A percentile compares a stretch with the other conserved stretches of the same genome.
phyloP scores from a whole-genome alignment of 1,139 yeast species.

The Geotrichum klebahnii region DNA sequence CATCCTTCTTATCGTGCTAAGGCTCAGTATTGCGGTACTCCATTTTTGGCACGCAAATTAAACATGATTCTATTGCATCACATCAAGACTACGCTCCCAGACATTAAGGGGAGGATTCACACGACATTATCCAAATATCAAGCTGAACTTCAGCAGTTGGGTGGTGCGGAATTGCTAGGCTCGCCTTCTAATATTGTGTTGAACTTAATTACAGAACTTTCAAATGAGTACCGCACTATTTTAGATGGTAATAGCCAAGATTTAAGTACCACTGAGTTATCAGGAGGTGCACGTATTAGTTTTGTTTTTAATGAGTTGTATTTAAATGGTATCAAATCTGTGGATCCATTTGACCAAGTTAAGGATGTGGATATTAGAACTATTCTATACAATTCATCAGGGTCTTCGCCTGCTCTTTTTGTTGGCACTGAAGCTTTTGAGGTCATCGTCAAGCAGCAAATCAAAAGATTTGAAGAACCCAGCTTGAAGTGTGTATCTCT shows the following conservation, averaged over 20 bases:
- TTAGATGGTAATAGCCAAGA: conserved; percentile 88
- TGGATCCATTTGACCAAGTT: conserved; percentile 96
- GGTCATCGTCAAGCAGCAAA: conserved; percentile 91
- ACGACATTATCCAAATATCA: conserved; percentile 84
- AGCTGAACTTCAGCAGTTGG: conserved; percentile 64
- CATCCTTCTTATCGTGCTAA: conserved; percentile 94
- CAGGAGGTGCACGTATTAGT: conserved; percentile 97
- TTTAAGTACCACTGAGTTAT: conserved; percentile 78
- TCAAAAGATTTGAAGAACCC: conserved; percentile 94
- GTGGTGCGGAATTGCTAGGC: conserved; percentile 76
- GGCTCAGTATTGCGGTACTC: conserved; percentile 92
- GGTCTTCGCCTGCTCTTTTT: conserved; percentile 91
- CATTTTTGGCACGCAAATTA: conserved; percentile 88
- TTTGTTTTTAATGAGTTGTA: conserved; percentile 96
- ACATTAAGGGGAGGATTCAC: conserved; percentile 86
- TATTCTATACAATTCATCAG: conserved; percentile 87
- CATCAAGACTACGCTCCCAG: conserved; percentile 92
- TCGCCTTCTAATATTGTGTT: conserved; percentile 87
- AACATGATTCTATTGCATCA: conserved; percentile 87
- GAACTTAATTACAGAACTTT: conserved; percentile 84
- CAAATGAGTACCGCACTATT: conserved; percentile 87
- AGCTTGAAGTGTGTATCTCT: conserved; percentile 81
- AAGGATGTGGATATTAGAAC: conserved; percentile 96
- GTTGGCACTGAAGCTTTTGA: conserved; percentile 97
- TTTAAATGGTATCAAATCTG: conserved; percentile 84